Conservation (phyloP, 768 basidiomycete species). For the Tricholoma sp. region DNA sequence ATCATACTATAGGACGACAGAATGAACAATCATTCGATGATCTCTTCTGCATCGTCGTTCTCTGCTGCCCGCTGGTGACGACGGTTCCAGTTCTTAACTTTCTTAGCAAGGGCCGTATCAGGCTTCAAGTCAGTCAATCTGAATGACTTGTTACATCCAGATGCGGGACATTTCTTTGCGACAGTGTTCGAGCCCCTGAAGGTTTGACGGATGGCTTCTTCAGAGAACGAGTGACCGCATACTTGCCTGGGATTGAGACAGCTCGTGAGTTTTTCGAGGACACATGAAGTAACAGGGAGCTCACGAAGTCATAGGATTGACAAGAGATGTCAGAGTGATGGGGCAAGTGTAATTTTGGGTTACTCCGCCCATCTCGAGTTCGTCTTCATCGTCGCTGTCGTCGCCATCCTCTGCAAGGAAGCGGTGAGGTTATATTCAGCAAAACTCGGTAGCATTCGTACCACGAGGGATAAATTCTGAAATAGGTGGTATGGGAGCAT, state of each 20-base stretch:
- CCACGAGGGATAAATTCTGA: slow-evolving; percentile 70
- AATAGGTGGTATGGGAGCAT: slow-evolving; percentile 69
- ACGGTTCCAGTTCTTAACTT: slow-evolving; percentile 54
- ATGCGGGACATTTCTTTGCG: slow-evolving; percentile 56
- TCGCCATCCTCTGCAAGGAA: slow-evolving; percentile 67
- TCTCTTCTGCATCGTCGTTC: slow-evolving; percentile 57
- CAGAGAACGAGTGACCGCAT: slow-evolving; percentile 84
- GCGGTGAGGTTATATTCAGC: neutral
- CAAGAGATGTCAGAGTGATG: slow-evolving; percentile 59
- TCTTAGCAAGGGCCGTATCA: slow-evolving; percentile 58
- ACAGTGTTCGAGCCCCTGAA: slow-evolving; percentile 33
- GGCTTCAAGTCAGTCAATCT: slow-evolving; percentile 42
- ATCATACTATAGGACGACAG: neutral
- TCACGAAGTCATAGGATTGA: slow-evolving; percentile 80
- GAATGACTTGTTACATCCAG: slow-evolving; percentile 66
- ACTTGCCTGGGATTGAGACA: slow-evolving; percentile 35
- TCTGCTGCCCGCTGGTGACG: slow-evolving; percentile 45
- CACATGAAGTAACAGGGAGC: slow-evolving; percentile 20
- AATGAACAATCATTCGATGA: slow-evolving; percentile 34
- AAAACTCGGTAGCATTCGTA: slow-evolving; percentile 18
- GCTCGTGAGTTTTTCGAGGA: slow-evolving; percentile 1
- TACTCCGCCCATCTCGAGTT: slow-evolving; percentile 82
- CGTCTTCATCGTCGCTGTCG: slow-evolving; percentile 80
- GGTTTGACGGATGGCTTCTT: slow-evolving; percentile 60
- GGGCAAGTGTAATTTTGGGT: slow-evolving; percentile 85